These are phyloP conservation scores for Plectosphaerella plurivora DNA, from an alignment of 2,329 filamentous ascomycete species.

Conservation along the genomic window DNA sequence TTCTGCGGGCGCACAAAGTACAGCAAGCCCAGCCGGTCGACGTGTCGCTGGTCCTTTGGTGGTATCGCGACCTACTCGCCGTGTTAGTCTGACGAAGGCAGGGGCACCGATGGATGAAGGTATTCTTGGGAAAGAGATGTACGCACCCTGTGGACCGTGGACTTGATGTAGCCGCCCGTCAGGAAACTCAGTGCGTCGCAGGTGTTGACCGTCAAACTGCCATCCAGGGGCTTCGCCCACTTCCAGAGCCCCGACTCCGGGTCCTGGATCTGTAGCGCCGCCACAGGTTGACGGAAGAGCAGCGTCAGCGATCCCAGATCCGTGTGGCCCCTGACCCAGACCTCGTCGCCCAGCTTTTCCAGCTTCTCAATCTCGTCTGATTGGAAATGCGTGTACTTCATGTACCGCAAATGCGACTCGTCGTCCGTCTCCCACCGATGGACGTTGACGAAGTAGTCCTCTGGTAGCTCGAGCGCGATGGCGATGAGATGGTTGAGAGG, in stretches of 20 bases:
- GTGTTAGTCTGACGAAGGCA: background rate
- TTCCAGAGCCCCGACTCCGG: conserved; percentile 41
- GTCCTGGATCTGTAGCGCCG: conserved; percentile 49
- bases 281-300: conserved; percentile 53
- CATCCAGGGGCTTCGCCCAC: conserved; percentile 41
- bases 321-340: conserved; percentile 46
- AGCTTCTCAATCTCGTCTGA: conserved; percentile 38
- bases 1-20: conserved; percentile 44
- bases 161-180: conserved; percentile 41
- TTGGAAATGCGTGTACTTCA: conserved; percentile 48
- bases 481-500: conserved; percentile 56
- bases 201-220: conserved; percentile 45
- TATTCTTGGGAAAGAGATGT: fast-evolving
- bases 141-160: conserved; percentile 29
- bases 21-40: conserved; percentile 41
- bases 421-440: conserved; percentile 53
- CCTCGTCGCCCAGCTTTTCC: conserved; percentile 29
- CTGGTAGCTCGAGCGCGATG: conserved; percentile 53
- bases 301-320: conserved; percentile 52
- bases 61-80: conserved; percentile 24
- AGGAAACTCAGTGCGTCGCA: conserved; percentile 43
- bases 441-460: conserved; percentile 46
- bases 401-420: conserved; percentile 58
- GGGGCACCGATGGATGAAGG: background rate
- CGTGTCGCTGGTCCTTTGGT: conserved; percentile 33